Evolutionary conservation across 176 grass and related monocot genomes (phyloP), one percentile per base, ranked within the genome.

Genomic region (Oryza glumipatula): DNA sequence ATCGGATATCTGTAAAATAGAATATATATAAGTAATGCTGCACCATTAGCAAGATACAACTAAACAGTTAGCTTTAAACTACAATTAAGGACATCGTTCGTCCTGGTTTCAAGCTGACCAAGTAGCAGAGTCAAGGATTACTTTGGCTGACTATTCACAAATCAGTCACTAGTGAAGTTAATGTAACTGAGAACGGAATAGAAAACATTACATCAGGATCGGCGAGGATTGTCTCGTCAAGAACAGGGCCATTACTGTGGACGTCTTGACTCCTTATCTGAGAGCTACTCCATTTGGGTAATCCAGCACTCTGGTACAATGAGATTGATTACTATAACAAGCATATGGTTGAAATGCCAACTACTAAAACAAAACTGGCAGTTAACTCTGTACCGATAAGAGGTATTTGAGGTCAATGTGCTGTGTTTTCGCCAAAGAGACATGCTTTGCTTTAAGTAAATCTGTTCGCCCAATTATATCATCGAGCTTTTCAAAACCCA

Each of bases 401-500:
- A 99, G 87, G 76, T 91, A 99, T 72, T 68, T 85, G 65, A 96
- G 97, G 86, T 99, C 90, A 85, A 99, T 91, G 85, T 96, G 87
- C 52, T 94, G 97, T 23, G 97, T 99, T 88, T 99, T 99, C 81
- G 92, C 94, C 89, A 99, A 92, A 68, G 97, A 90, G 63, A 96
- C 70, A 58, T 96, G 90, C 71, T 94, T 96, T 83, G 83, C 84
- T 89, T 89, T 94, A 89, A 99, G 87, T 65, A 99, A 66, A 88
- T 94, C 84, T 36, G 97, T 94, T 80, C 72, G 91, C 11, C 97
- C 97, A 88, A 99, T 94, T 72, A 99, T 92, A 52, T 94, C 94
- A 89, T 99, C 97, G 78, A 99, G 79, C 79, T 96, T 99, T 82
- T 99, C 97, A 94, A 92, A 99, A 78, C 97, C 97, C 77, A 99